Evolutionary conservation across 176 grass and related monocot species (phyloP), one percentile per base, ranked within the genome.

Genomic region (Puccinellia tenuiflora): DNA sequence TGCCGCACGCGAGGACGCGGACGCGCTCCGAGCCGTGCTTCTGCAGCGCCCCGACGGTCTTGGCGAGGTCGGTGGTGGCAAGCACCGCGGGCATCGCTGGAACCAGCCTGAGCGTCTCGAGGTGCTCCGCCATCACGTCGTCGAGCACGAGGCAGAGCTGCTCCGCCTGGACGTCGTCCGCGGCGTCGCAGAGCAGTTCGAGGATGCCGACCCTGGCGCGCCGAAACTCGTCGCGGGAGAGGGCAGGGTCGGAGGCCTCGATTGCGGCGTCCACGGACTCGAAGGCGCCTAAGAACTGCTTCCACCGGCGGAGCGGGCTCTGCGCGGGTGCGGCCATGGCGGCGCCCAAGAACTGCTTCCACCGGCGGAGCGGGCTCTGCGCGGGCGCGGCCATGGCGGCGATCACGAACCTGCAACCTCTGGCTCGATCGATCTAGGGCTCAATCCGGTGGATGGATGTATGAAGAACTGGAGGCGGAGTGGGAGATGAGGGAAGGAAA

Each of bases 241-340:
- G 3, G 4, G 25, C 82, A 7, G 60, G 57, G 4, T 29, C 73
- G 45, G 18, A 13, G 16, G 33, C 31, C 59, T 70, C 62, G 18
- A 68, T 67, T 5, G 83, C 38, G 9, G 16, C 61, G 62, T 85
- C 51, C 64, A 85, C 47, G 39, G 21, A 5, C 28, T 7, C 38
- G 39, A 85, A 85, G 13, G 52, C 26, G 9, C 29, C 21, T 52
- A 79, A 9, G 76, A 79, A 79, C 0, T 6, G 84, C 84, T 62
- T 72, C 84, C 84, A 79, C 0, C 84, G 76, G 29, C 65, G 52
- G n/a, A 85, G 51, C 2, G 52, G 14, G 26, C 52, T 48, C 1
- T 22, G 7, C 48, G 1, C 2, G 8, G 35, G 13, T 63, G 8
- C 25, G 26, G 62, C 63, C 83, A 85, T 85, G 46, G 15, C 45